Base-by-base conservation (phyloP, 768 basidiomycete species). In the Amanita thiersii region DNA sequence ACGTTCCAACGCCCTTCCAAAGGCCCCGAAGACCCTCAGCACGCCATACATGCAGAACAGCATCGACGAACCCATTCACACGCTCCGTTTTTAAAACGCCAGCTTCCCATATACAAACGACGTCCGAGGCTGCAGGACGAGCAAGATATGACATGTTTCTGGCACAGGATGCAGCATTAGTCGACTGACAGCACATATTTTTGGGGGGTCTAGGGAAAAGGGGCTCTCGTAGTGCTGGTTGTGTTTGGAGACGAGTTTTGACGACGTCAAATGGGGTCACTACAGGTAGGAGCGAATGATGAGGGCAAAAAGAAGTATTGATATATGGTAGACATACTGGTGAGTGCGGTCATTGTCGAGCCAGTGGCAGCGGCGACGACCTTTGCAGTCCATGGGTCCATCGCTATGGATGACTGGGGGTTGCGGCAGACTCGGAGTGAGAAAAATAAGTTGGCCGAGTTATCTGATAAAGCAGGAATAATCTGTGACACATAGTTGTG, bases 251-350 rank as follows among this genome's bases (percentile, higher is more conserved):
- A 20, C 96, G 79, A 9, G 94, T 98, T 61, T 98, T 98, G 51
- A 98, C 75, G 41, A 99, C 91, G 62, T 99, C 96, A 59, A 99
- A 99, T 2, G 96, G 96, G 2, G 94, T 98, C 96, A 99, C 94
- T 98, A 57, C 7, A 44, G 44, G 23, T 23, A 40, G 6, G 23
- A 3, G 25, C 5, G 18, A 11, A 15, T n/a, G 21, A 32, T 7
- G 19, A n/a, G 11, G 18, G 36, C 15, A 24, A 40, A 18, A 32
- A 8, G 7, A 10, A 4, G 4, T 15, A 24, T 38, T 12, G 19
- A 14, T 39, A 20, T 19, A 34, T 15, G 23, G 25, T 21, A 23
- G 9, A 63, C 78, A 28, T 55, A 86, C 88, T 91, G 5, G 88
- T 88, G 26, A 91, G 62, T 3, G 86, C 85, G 9, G 88, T 91